Conservation (phyloP, 2,329 filamentous ascomycete genomes). For the Colletotrichum tamarilloi region DNA sequence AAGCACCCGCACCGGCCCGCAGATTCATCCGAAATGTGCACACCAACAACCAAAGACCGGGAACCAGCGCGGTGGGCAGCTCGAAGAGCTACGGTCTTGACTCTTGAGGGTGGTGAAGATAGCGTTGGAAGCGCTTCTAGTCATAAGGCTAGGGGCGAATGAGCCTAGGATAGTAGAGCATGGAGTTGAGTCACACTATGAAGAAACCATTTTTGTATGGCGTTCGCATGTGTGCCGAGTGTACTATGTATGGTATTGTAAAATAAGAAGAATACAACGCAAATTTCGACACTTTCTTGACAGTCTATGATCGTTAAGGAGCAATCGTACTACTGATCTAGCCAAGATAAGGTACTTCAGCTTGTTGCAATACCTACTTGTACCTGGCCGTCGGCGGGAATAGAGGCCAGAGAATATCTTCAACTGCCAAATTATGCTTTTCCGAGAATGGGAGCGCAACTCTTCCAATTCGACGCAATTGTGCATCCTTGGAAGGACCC, state of each 20-base stretch:
- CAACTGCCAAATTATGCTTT: neutral
- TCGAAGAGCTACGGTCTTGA: conserved; percentile 52
- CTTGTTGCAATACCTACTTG: neutral
- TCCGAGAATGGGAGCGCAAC: neutral
- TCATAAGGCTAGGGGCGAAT: neutral
- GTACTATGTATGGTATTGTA: conserved; percentile 33
- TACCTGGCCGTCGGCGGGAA: neutral
- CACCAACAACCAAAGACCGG: no score
- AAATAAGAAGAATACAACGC: conserved; percentile 30
- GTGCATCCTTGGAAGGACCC: no score
- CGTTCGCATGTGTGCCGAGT: conserved; percentile 7
- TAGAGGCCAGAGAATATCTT: neutral
- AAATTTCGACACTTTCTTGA: neutral
- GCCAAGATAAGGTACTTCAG: neutral
- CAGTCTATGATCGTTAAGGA: neutral
- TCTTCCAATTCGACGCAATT: no score
- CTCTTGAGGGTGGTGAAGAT: conserved; percentile 22
- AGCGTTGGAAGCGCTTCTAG: neutral
- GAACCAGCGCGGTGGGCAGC: conserved; percentile 45
- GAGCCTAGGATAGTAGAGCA: neutral
- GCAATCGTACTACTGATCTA: neutral
- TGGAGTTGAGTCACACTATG: neutral
- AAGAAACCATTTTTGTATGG: neutral
- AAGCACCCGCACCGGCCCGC: neutral
- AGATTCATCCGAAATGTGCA: neutral